These are phyloP conservation scores for Curvularia sp. DNA, from an alignment of 2,329 filamentous ascomycete species.

Conservation along the genomic window DNA sequence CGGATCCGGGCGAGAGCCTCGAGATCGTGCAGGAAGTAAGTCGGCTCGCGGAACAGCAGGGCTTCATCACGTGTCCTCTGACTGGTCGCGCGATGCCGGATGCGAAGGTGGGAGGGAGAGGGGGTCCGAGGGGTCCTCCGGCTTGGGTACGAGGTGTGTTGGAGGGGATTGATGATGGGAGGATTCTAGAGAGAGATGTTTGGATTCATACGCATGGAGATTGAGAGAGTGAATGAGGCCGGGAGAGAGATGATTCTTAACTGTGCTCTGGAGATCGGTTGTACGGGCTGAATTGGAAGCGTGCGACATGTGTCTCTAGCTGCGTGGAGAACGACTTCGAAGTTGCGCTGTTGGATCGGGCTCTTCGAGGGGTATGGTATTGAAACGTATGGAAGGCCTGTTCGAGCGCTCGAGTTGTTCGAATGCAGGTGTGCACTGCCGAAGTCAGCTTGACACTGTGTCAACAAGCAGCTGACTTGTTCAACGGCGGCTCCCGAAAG, in stretches of 20 bases:
- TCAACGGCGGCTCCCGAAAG: not conserved
- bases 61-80: constrained; percentile 34
- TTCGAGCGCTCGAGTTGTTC: not conserved
- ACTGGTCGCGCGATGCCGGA: constrained; percentile 10
- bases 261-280: not conserved
- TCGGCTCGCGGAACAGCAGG: constrained; percentile 27
- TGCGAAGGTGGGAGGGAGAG: constrained; percentile 6
- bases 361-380: not conserved
- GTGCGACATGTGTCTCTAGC: not conserved
- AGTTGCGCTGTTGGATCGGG: not conserved
- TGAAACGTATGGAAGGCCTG: not conserved
- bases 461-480: not conserved
- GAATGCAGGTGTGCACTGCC: not conserved
- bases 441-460: not conserved
- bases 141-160: constrained; percentile 37
- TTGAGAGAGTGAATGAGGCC: constrained; percentile 1
- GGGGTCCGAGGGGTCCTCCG: constrained; percentile 24
- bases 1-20: not conserved
- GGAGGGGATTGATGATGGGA: constrained; percentile 37
- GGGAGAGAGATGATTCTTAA: not conserved
- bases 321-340: not conserved
- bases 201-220: constrained; percentile 36
- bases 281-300: not conserved
- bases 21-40: constrained; percentile 34
- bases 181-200: constrained; percentile 37